Base-by-base conservation (phyloP, 1,139 yeast genomes). In the Lodderomyces parapsilosis region DNA sequence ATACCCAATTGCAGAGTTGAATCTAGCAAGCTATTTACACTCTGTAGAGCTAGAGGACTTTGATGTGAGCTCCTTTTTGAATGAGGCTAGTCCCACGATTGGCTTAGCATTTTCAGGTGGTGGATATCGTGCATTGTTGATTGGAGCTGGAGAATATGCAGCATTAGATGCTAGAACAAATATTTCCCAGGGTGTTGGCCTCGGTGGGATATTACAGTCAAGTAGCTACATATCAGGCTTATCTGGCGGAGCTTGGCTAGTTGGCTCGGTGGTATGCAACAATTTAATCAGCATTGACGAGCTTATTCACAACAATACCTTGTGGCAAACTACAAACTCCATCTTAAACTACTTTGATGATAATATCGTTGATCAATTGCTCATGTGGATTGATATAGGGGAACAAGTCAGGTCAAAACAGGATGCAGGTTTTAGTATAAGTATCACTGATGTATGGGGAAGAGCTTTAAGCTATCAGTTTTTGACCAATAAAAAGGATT, bases 81-180 rank as follows among this genome's bases (percentile, higher is more conserved):
- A 49, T 43, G 25, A 37, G 10, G 39, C 47, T 3, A 43, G 34
- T 51, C 59, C 60, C 63, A 63, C 74, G 27, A 72, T 78, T 45
- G 96, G 85, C 4, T 57, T 88, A 17, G 90, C 96, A 2, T 85
- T 86, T 56, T 81, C 91, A 7, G 97, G 97, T 33, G 97, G 97
- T 57, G 96, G 96, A 2, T 89, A 87, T 64, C 76, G 97, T 46
- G 96, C 96, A 40, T 86, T 88, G 96, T 65, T 89, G 35, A 65
- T 74, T 43, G 96, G 96, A n/a, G 96, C 96, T 2, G 96, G 97
- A 36, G 82, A 85, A 62, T 63, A 89, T 36, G 70, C 91, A 10
- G 96, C 93, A 1, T 63, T 88, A 47, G 97, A 90, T 60, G 76
- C 78, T 54, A 74, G 96, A 55, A 84, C 94, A 7, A 63, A 59